Evolutionary conservation across 2,329 filamentous ascomycete genomes (phyloP), one percentile per base, ranked within the genome.

Genomic region (Fusarium mangiferae): DNA sequence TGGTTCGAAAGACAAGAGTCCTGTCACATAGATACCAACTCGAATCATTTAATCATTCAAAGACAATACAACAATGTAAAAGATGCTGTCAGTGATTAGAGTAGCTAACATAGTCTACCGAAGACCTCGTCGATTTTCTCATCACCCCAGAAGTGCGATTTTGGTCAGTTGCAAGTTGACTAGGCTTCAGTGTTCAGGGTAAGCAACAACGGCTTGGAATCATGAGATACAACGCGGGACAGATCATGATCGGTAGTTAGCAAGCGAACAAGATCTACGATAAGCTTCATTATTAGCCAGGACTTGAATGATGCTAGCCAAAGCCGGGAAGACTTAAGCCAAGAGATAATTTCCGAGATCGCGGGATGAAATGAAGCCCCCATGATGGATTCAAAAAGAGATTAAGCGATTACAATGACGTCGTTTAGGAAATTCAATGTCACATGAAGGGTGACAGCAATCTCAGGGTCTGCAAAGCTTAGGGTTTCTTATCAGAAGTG

Each of bases 311-410:
- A 89, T 88, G 26, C 39, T 62, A 44, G 52, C 1, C 80, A 80
- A 22, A 91, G 88, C 79, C 92, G 90, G 91, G 86, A 90, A 77
- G 86, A 89, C 76, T 89, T 89, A 90, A 90, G 91, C 1, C 83
- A 90, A 28, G 90, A 24, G 81, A 84, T 28, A 88, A 88, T 46
- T 81, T 92, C 54, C 84, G 88, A 63, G 82, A 87, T 59, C 88
- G 67, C 82, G 89, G 58, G 80, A 83, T n/a, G 83, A 82, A 13
- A 84, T 92, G 11, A 80, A 84, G 51, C 88, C 89, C 22, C 89
- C 89, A 0, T 77, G 76, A 73, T 78, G 1, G 83, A 88, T 20
- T 92, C 89, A 87, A 81, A 81, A 83, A 54, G 85, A 87, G 67
- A 82, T 91, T 12, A 78, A 80, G 75, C 83, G 90, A 57, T 36